These are phyloP conservation scores for Fragilariopsis cylindrus DNA, from an alignment of 108 stramenopile species.

Conservation along the genomic window DNA sequence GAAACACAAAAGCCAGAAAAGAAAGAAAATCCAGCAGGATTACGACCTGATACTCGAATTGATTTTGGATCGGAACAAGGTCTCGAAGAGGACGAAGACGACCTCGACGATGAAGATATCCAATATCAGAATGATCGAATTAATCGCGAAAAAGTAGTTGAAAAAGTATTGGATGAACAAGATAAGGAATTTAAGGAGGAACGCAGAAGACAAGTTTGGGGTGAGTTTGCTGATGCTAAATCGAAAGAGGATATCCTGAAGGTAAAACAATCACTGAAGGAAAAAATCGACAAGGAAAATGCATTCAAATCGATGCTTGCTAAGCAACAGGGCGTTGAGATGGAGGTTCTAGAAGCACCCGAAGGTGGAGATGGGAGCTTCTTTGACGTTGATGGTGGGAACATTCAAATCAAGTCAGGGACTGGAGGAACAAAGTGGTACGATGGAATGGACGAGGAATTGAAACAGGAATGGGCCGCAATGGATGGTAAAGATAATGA, in stretches of 20 bases:
- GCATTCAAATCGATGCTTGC: conserved; percentile 53
- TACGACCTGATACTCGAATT: conserved; percentile 21
- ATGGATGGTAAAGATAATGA: conserved; percentile 26
- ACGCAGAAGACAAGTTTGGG: conserved; percentile 56
- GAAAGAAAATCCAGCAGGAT: neutral
- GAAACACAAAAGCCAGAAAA: neutral
- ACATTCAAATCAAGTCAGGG: conserved; percentile 35
- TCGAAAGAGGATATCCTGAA: conserved; percentile 55
- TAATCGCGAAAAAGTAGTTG: conserved; percentile 30
- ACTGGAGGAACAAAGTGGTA: conserved; percentile 51
- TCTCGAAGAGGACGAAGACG: conserved; percentile 7
- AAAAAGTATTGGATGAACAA: conserved; percentile 53
- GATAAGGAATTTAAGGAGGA: conserved; percentile 66
- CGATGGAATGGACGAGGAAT: conserved; percentile 58
- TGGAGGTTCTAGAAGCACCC: conserved; percentile 60
- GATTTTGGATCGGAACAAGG: conserved; percentile 24
- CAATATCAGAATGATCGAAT: conserved; percentile 2
- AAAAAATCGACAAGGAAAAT: conserved; percentile 54
- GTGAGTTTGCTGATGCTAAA: conserved; percentile 66
- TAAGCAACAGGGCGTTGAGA: conserved; percentile 44
- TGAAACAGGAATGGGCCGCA: conserved; percentile 53
- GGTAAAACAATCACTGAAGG: conserved; percentile 43
- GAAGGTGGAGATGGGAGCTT: conserved; percentile 10
- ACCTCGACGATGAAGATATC: conserved; percentile 22
- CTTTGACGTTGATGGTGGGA: conserved; percentile 28